These are phyloP conservation scores for Stevia rebaudiana DNA, from an alignment of 140 eudicot species.

Conservation along the genomic window DNA sequence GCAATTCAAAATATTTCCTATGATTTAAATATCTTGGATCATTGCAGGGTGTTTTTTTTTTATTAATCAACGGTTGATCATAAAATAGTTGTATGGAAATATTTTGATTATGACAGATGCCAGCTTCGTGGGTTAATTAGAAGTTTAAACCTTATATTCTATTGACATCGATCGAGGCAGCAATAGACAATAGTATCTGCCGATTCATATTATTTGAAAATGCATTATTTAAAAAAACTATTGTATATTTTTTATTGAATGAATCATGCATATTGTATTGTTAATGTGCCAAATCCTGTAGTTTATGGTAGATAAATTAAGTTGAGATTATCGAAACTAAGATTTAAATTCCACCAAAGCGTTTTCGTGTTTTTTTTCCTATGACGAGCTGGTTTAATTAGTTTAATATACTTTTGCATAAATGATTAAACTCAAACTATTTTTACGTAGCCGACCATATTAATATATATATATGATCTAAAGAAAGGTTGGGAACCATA, in stretches of 20 bases:
- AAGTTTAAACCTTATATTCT: no score
- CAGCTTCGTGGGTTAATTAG: no score
- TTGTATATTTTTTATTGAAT: neutral
- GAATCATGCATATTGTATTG: neutral
- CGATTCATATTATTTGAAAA: slow-evolving; percentile 1
- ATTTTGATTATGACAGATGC: neutral
- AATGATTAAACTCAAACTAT: no score
- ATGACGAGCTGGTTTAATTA: neutral
- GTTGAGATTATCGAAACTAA: neutral
- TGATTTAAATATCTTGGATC: neutral
- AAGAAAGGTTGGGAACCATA: no score
- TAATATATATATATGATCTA: no score
- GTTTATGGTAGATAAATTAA: neutral
- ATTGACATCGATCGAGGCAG: no score
- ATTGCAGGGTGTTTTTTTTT: no score
- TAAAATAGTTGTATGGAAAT: neutral
- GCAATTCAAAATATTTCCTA: neutral
- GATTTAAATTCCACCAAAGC: neutral
- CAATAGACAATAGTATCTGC: neutral
- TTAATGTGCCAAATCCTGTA: neutral
- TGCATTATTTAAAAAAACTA: neutral
- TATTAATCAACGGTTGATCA: no score
- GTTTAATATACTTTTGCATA: neutral
- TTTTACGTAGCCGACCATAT: no score
- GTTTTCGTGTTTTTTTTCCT: neutral